Evolutionary conservation across 2,329 filamentous ascomycete species (phyloP), one percentile per base, ranked within the genome.

Genomic region (Beauveria asiatica): DNA sequence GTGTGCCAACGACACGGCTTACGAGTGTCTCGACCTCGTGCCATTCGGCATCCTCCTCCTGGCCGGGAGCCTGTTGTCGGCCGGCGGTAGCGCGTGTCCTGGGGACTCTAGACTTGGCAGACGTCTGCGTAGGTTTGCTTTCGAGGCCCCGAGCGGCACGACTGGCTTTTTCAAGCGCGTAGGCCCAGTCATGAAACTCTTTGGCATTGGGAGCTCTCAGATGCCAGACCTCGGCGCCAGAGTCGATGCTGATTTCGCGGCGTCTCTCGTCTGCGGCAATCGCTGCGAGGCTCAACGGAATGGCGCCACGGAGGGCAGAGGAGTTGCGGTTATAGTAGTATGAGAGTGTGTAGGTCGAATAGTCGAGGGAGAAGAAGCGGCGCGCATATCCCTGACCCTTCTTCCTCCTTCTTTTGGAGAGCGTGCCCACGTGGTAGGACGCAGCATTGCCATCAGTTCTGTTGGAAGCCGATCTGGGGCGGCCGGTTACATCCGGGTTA

Each of bases 241-340:
- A 97, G 71, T 99, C 94, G 61, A 99, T 94, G 46, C 89, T 96
- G 57, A 99, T 96, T 72, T 97, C 93, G 64, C 92, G 84, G 42
- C 89, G 85, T 68, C 89, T 85, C 71, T 94, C 90, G 70, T 96
- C 92, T 8, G 91, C 91, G 3, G 92, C 90, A 62, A 99, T 89
- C 5, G 91, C 94, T 17, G 94, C 94, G 56, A 99, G 77, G 27
- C 91, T 94, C 9, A 99, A 80, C 0, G 94, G 94, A 56, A 99
- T 94, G 8, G 94, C 92, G 19, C 94, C 94, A 62, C 94, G 85
- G 48, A 99, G 79, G 1, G 93, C 92, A 6, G 93, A 95, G 5
- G 93, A 96, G 70, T 95, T 93, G 50, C 91, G 88, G 72, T 93
- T 94, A 70, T 95, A 90, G 71, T 97, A 99, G 76, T 99, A 99